Conservation (phyloP, 2,329 filamentous ascomycete species). For the Colletotrichum scovillei region DNA sequence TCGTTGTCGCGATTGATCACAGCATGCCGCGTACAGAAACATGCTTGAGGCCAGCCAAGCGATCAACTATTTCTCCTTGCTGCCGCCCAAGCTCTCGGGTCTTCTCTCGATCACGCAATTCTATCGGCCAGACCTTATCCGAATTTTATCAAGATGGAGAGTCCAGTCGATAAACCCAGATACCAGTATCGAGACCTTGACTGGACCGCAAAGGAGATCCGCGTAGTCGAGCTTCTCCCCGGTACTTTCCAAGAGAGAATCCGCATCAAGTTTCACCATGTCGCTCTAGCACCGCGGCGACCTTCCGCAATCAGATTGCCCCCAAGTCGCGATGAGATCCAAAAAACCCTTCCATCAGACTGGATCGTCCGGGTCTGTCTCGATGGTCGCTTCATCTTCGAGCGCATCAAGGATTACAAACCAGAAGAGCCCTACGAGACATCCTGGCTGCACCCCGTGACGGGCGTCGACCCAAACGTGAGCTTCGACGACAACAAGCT, state of each 20-base stretch:
- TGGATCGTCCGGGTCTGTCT: not conserved
- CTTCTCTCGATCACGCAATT: no score
- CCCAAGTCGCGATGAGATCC: slow-evolving; percentile 1
- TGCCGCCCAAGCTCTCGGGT: no score
- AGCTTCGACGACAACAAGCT: slow-evolving; percentile 1
- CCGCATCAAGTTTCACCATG: slow-evolving; percentile 7
- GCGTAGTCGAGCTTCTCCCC: not conserved
- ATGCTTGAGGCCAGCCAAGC: no score
- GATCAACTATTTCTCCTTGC: no score
- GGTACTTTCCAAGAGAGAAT: not conserved
- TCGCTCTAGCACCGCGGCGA: not conserved
- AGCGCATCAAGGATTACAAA: not conserved
- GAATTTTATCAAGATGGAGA: no score
- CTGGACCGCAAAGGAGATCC: not conserved
- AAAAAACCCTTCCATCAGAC: not conserved
- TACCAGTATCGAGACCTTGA: slow-evolving; percentile 5
- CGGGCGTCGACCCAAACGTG: slow-evolving; percentile 1
- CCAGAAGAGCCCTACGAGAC: slow-evolving; percentile 3
- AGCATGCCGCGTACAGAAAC: no score
- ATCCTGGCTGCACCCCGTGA: slow-evolving; percentile 2
- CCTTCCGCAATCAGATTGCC: not conserved
- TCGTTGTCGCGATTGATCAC: no score
- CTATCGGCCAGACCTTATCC: no score
- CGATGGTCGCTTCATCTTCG: slow-evolving; percentile 1
- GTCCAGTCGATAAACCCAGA: not conserved